Evolutionary conservation across 371 early-diverging fungal genomes (phyloP).

Genomic region (Mucor lusitanicus): DNA sequence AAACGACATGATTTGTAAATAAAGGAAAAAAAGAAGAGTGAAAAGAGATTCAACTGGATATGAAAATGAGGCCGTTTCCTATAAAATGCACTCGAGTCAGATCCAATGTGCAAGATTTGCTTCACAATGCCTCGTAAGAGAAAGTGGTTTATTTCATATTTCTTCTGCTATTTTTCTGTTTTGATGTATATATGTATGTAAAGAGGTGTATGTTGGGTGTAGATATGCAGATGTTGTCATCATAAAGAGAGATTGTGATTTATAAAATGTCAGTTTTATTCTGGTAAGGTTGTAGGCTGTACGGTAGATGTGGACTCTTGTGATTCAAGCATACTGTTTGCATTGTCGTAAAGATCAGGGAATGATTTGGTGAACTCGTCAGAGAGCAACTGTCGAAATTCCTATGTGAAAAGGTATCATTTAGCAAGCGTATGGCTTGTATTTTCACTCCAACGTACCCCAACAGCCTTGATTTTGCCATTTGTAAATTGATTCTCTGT

Average conservation of each 20-base stretch:
- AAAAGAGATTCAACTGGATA: background rate
- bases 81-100: background rate
- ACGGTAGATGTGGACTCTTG: background rate
- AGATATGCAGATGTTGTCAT: background rate
- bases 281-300: background rate
- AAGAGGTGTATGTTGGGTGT: background rate
- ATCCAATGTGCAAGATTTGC: background rate
- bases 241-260: background rate
- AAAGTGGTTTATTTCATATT: background rate
- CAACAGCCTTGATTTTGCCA: constrained; percentile 72
- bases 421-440: background rate
- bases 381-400: constrained; percentile 38
- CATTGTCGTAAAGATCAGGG: constrained; percentile 48
- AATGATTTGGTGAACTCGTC: constrained; percentile 49
- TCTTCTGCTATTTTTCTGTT: background rate
- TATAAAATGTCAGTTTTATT: background rate
- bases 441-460: constrained; percentile 35
- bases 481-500: constrained; percentile 82
- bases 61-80: background rate
- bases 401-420: constrained; percentile 13
- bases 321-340: constrained; percentile 14
- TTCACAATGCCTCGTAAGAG: background rate
- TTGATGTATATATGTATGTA: background rate
- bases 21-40: background rate
- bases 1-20: constrained; percentile 7